phyloP scores from a whole-genome alignment of 2,329 filamentous ascomycete species.

The Akanthomyces lecanii region DNA sequence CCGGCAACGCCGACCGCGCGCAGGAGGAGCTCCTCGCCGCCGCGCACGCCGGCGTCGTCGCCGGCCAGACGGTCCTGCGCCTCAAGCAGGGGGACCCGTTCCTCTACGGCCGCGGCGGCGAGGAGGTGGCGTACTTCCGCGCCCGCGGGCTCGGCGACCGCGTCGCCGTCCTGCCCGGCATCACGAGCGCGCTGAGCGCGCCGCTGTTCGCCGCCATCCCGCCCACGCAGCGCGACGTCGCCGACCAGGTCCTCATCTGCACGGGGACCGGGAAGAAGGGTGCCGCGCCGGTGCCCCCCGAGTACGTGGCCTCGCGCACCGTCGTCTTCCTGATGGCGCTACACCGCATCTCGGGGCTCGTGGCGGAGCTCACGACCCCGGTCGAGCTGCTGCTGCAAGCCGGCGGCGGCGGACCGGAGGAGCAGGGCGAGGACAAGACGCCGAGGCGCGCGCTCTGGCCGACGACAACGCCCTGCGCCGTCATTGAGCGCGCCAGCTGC shows the following conservation, averaged over 20 bases:
- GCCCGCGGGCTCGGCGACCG: conserved; percentile 61
- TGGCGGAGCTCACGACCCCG: conserved; percentile 61
- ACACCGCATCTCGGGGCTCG: conserved; percentile 72
- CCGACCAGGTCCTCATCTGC: conserved; percentile 92
- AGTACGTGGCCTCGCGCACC: conserved; percentile 71
- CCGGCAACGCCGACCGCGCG: conserved; percentile 89
- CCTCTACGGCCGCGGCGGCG: conserved; percentile 89
- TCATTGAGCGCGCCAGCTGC: conserved; percentile 90
- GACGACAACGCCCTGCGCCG: conserved; percentile 75
- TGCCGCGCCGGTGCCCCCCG: conserved; percentile 73
- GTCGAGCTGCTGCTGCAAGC: conserved; percentile 25
- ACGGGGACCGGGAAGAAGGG: conserved; percentile 94
- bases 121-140: conserved; percentile 84
- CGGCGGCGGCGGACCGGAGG: conserved; percentile 17
- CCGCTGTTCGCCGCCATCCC: conserved; percentile 87
- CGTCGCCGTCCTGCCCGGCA: conserved; percentile 74
- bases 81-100: conserved; percentile 97
- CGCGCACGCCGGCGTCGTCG: conserved; percentile 61
- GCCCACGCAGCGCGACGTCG: conserved; percentile 80
- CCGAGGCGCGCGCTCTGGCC: conserved; percentile 59
- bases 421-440: conserved; percentile 19
- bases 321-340: conserved; percentile 95
- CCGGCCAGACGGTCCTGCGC: conserved; percentile 76
- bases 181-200: conserved; percentile 82
- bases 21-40: conserved; percentile 83